Evolutionary conservation across 2,329 filamentous ascomycete species (phyloP).

Genomic region (Stagonosporopsis cucurbitacearum): DNA sequence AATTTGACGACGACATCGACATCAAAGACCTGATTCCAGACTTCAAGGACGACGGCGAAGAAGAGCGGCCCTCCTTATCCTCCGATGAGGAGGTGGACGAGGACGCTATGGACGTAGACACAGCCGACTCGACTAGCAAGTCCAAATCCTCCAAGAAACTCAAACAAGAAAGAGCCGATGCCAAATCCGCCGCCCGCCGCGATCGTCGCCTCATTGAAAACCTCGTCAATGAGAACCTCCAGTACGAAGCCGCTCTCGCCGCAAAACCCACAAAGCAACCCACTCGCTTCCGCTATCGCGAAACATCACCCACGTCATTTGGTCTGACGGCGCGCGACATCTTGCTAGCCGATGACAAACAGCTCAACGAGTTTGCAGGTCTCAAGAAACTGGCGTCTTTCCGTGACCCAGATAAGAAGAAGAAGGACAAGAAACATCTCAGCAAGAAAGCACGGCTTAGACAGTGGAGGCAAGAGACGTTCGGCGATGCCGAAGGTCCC

Average conservation of each 20-base stretch:
- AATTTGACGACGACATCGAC: conserved; percentile 97
- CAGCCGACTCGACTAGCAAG: conserved; percentile 48
- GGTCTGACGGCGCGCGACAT: conserved; percentile 91
- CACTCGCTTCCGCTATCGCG: conserved; percentile 83
- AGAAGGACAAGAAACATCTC: conserved; percentile 82
- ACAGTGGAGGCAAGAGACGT: conserved; percentile 79
- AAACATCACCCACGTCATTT: conserved; percentile 88
- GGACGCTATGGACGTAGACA: conserved; percentile 47
- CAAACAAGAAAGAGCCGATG: conserved; percentile 56
- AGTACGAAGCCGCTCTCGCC: conserved; percentile 70
- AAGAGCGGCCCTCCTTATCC: conserved; percentile 72
- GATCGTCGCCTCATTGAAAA: conserved; percentile 85
- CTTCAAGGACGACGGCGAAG: conserved; percentile 76
- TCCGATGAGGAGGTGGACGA: conserved; percentile 55
- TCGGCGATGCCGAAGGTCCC: conserved; percentile 65
- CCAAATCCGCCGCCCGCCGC: conserved; percentile 76
- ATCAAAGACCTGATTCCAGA: conserved; percentile 91
- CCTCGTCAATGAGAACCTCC: conserved; percentile 81
- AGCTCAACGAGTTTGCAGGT: conserved; percentile 88
- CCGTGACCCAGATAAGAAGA: conserved; percentile 87
- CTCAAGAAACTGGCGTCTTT: conserved; percentile 95
- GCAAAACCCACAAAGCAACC: conserved; percentile 56
- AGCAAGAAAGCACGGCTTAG: conserved; percentile 91
- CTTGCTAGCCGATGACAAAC: conserved; percentile 82
- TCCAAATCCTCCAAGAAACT: conserved; percentile 56